Evolutionary conservation across 1,139 yeast genomes (phyloP).

Genomic region (Hansenula sp.): DNA sequence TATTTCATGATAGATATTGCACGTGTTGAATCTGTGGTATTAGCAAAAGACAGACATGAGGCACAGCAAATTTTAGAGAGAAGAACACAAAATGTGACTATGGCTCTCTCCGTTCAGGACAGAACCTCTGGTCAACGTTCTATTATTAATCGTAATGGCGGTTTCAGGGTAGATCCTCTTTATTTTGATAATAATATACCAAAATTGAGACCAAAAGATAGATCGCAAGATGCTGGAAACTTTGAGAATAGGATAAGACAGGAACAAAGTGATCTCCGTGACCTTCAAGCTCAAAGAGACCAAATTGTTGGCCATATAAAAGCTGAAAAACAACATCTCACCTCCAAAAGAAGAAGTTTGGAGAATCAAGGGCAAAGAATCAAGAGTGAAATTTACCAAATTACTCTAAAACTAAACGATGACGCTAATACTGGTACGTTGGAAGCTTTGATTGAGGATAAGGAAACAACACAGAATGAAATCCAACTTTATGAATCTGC

Average conservation of each 20-base stretch:
- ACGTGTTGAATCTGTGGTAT: conserved; percentile 53
- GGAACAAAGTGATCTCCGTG: conserved; percentile 14
- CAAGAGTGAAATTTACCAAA: conserved; percentile 19
- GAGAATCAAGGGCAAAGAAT: conserved; percentile 2
- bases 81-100: conserved; percentile 36
- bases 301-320: conserved; percentile 2
- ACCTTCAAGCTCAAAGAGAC: conserved; percentile 17
- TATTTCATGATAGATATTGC: conserved; percentile 64
- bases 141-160: conserved; percentile 31
- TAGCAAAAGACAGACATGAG: conserved; percentile 45
- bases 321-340: conserved; percentile 3
- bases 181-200: conserved; percentile 28
- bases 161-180: conserved; percentile 58
- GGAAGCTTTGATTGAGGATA: conserved; percentile 29
- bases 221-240: conserved; percentile 16
- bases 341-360: conserved; percentile 3
- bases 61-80: conserved; percentile 44
- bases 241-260: conserved; percentile 14
- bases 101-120: conserved; percentile 43
- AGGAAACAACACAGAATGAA: conserved; percentile 22
- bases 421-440: conserved; percentile 35
- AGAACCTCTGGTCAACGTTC: conserved; percentile 42
- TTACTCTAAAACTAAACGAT: conserved; percentile 26
- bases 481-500: conserved; percentile 22
- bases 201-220: conserved; percentile 23